Evolutionary conservation across 768 basidiomycete species (phyloP), one percentile per base, ranked within the genome.

Genomic region (Candolleomyces aberdarensis): DNA sequence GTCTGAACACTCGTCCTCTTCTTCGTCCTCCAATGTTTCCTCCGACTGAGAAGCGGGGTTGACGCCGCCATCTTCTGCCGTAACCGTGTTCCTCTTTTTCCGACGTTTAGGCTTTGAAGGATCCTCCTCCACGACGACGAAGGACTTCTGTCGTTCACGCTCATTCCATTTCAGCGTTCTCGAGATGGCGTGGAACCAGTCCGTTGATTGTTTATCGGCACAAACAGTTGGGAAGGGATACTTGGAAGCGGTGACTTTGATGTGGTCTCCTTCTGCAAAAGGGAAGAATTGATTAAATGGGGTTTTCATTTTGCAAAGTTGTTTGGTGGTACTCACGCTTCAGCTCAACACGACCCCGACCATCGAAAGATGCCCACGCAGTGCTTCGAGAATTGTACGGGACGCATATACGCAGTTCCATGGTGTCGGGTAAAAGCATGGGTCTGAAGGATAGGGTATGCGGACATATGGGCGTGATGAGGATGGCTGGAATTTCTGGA

Each of bases 111-210:
- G 69, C 64, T 83, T 83, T 15, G 76, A 68, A 0, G 88, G 85
- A 36, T 84, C 87, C 69, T 97, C 96, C 71, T 98, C 97, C 22
- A 99, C 94, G 19, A 99, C 92, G 47, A 98, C 97, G 66, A 98
- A 98, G 6, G 95, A 97, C 72, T 98, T 99, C 71, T 99, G 97
- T 50, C 97, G 86, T 75, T 98, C 94, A 22, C 96, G 87, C 74
- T 99, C 96, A 76, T 99, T 99, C 97, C 97, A 98, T 72, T 98
- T 96, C 53, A 99, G 80, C 9, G 96, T 99, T 22, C 97, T 85
- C 40, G 94, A 93, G 64, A 99, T 98, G 4, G 96, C 85, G 63
- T 94, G 88, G 86, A 99, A 98, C 97, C 97, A 99, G 70, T 99
- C 97, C 2, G 92, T 93, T 19, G 95, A 97, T 71, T 97, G 96